Conservation (phyloP, 2,329 filamentous ascomycete species). For the Trichoderma koningii region DNA sequence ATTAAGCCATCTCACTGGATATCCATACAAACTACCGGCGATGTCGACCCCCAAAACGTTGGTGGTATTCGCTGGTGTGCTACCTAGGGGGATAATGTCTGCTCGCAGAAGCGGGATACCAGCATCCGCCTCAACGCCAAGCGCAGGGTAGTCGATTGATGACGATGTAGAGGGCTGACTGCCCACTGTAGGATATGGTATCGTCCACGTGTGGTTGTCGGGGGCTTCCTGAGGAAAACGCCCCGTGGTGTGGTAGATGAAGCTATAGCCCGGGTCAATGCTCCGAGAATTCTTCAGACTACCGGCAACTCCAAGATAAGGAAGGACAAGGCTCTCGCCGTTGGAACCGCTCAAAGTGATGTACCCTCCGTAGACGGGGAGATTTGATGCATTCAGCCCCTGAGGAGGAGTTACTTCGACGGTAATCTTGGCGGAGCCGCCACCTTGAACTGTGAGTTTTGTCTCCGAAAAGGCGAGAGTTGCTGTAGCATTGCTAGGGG, state of each 20-base stretch:
- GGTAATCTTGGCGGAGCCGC: slow-evolving; percentile 47
- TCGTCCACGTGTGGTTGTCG: slow-evolving; percentile 11
- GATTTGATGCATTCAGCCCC: slow-evolving; percentile 36
- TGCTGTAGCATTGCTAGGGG: slow-evolving; percentile 46
- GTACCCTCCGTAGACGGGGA: slow-evolving; percentile 48
- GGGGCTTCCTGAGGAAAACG: neutral
- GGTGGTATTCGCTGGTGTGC: slow-evolving; percentile 3
- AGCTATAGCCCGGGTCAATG: neutral
- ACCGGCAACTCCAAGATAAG: slow-evolving; percentile 45
- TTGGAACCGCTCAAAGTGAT: slow-evolving; percentile 46
- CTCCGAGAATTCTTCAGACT: neutral
- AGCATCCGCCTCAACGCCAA: neutral
- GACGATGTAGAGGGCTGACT: neutral
- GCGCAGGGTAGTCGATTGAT: slow-evolving; percentile 7
- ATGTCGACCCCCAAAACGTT: slow-evolving; percentile 5
- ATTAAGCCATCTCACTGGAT: slow-evolving; percentile 1
- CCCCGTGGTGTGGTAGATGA: slow-evolving; percentile 5
- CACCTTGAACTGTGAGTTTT: slow-evolving; percentile 47
- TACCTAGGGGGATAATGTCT: slow-evolving; percentile 9
- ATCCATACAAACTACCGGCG: slow-evolving; percentile 1
- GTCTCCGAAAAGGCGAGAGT: slow-evolving; percentile 46
- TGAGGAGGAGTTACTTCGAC: slow-evolving; percentile 48
- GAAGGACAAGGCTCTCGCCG: slow-evolving; percentile 42
- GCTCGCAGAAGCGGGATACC: slow-evolving; percentile 9
- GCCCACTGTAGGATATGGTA: slow-evolving; percentile 15